Conservation (phyloP, 306 rosid species). For the Dryas octopetala region DNA sequence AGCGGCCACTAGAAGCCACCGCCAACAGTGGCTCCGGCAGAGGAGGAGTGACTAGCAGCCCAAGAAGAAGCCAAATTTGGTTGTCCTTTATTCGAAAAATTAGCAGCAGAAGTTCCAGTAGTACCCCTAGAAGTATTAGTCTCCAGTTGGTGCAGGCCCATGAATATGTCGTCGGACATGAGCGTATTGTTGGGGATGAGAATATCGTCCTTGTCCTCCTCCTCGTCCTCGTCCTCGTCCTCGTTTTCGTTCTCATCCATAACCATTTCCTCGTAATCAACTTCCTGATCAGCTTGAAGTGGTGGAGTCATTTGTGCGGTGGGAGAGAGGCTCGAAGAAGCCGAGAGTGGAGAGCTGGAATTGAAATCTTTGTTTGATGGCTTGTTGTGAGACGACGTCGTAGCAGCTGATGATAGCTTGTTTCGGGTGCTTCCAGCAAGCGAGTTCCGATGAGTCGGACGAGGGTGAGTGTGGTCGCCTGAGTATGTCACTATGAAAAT, state of each 20-base stretch:
- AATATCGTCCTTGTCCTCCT: conserved; percentile 17
- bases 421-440: conserved; percentile 60
- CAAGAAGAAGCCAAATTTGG: conserved; percentile 19
- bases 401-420: conserved; percentile 12
- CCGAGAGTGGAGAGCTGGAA: not conserved
- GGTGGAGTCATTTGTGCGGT: conserved; percentile 12
- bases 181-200: conserved; percentile 39
- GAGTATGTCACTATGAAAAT: conserved; percentile 59
- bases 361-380: not conserved
- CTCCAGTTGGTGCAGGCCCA: conserved; percentile 27
- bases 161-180: conserved; percentile 40
- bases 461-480: conserved; percentile 71
- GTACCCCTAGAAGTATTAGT: conserved; percentile 2
- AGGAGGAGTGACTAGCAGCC: conserved; percentile 16
- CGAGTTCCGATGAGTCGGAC: conserved; percentile 67
- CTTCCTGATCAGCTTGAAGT: not conserved
- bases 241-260: not conserved
- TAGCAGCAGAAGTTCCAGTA: conserved; percentile 4
- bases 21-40: conserved; percentile 19
- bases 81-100: not conserved
- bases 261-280: not conserved
- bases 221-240: conserved; percentile 19
- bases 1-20: conserved; percentile 3
- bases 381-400: conserved; percentile 17
- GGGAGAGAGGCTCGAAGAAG: no score